These are phyloP conservation scores for Darksidea phi DNA, from an alignment of 495 filamentous ascomycete genomes.

Conservation along the genomic window DNA sequence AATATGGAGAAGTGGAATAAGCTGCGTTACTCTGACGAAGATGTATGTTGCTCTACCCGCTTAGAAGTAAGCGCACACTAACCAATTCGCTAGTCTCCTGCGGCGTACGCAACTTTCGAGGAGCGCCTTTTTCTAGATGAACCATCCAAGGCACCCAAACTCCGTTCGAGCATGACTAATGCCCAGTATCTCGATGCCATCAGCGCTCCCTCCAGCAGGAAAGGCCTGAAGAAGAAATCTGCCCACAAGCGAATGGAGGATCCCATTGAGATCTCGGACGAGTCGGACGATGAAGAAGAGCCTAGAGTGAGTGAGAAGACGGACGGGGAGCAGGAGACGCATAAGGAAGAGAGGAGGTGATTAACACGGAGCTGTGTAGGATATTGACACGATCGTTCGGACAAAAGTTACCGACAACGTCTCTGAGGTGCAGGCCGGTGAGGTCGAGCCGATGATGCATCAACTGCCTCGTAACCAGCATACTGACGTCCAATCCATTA, in stretches of 20 bases:
- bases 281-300: conserved; percentile 7
- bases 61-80: conserved; percentile 17
- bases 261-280: conserved; percentile 18
- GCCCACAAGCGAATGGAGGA: conserved; percentile 18
- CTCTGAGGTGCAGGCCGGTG: too few species aligned
- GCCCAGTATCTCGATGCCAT: conserved; percentile 64
- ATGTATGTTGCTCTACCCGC: conserved; percentile 46
- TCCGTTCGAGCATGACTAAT: conserved; percentile 55
- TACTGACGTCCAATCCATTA: too few species aligned
- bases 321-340: background rate
- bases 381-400: background rate
- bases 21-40: conserved; percentile 67
- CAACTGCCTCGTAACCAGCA: too few species aligned
- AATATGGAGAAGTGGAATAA: conserved; percentile 60
- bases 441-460: too few species aligned
- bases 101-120: conserved; percentile 62
- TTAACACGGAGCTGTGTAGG: background rate
- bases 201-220: conserved; percentile 58
- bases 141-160: conserved; percentile 48
- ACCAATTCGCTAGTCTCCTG: conserved; percentile 50
- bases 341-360: background rate
- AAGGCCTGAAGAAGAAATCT: conserved; percentile 34
- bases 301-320: background rate
- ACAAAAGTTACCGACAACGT: too few species aligned
- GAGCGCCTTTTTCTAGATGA: conserved; percentile 60